phyloP scores from a whole-genome alignment of 768 basidiomycete species.

The Coprinopsis strossmayeri region DNA sequence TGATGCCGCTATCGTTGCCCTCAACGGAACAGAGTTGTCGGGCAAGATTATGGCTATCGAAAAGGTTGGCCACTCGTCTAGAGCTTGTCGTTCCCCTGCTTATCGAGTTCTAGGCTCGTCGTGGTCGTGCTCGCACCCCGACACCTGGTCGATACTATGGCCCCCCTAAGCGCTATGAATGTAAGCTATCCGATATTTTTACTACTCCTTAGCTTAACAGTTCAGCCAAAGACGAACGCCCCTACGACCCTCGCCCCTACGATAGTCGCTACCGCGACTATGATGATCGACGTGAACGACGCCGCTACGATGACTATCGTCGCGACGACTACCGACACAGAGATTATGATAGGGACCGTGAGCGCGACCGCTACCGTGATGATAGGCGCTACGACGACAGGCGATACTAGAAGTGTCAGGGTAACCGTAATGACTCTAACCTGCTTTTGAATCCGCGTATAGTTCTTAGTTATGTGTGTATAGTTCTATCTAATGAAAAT shows the following conservation, averaged over 20 bases:
- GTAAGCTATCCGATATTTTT: constrained; percentile 29
- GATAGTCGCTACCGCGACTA: constrained; percentile 77
- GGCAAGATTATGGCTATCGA: constrained; percentile 88
- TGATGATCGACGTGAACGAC: constrained; percentile 46
- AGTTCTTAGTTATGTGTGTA: not conserved
- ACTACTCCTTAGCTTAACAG: constrained; percentile 8
- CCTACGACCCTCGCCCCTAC: constrained; percentile 89
- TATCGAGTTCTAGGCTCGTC: constrained; percentile 56
- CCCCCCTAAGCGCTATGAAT: constrained; percentile 74
- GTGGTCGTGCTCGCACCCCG: constrained; percentile 84
- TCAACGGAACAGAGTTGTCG: constrained; percentile 79
- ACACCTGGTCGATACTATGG: constrained; percentile 96
- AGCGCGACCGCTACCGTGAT: constrained; percentile 24
- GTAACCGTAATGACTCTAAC: too few species aligned
- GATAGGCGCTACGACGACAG: constrained; percentile 29
- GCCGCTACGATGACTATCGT: constrained; percentile 41
- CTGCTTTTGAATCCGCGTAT: not conserved
- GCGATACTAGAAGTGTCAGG: constrained; percentile 29
- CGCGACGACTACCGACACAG: constrained; percentile 43
- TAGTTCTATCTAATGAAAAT: not conserved
- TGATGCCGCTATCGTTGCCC: constrained; percentile 79
- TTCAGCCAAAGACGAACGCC: constrained; percentile 57
- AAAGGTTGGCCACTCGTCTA: constrained; percentile 42
- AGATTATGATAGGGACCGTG: constrained; percentile 34
- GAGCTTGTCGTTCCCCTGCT: constrained; percentile 5